These are phyloP conservation scores for Ustilago xerochloae DNA, from an alignment of 1,284 basidiomycete species.

Conservation along the genomic window DNA sequence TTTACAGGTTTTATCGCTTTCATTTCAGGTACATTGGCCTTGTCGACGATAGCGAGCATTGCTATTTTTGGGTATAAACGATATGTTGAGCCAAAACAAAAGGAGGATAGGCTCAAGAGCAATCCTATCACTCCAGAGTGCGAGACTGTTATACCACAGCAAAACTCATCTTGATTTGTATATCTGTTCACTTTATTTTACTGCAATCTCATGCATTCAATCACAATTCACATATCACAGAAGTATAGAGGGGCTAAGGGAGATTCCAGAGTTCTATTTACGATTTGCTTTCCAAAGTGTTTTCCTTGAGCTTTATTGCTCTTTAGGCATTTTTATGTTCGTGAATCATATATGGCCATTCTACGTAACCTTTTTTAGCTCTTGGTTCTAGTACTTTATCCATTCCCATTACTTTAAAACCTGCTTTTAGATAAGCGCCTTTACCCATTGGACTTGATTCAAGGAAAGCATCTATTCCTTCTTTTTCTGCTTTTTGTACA, in stretches of 20 bases:
- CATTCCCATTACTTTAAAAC: slow-evolving; percentile 20
- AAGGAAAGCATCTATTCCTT: slow-evolving; percentile 11
- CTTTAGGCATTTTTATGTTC: neutral
- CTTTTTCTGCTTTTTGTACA: neutral
- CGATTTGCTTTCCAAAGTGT: neutral
- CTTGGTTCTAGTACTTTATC: slow-evolving; percentile 10
- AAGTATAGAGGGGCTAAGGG: too few species aligned
- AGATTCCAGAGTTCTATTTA: too few species aligned
- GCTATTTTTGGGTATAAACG: slow-evolving; percentile 22
- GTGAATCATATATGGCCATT: slow-evolving; percentile 38
- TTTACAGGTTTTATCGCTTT: slow-evolving; percentile 39
- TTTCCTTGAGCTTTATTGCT: too few species aligned
- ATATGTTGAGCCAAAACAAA: neutral
- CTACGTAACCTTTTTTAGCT: slow-evolving; percentile 10
- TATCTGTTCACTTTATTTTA: too few species aligned
- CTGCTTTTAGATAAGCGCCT: slow-evolving; percentile 19
- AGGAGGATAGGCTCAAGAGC: slow-evolving; percentile 3
- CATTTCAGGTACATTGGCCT: slow-evolving; percentile 21
- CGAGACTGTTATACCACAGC: neutral
- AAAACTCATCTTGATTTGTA: neutral
- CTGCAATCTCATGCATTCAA: too few species aligned
- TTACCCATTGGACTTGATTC: slow-evolving; percentile 34
- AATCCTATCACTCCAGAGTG: slow-evolving; percentile 9
- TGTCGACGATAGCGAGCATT: slow-evolving; percentile 20
- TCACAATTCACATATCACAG: too few species aligned